Evolutionary conservation across 148 eudicot species (phyloP).

Genomic region (Vaccinium corymbosum): DNA sequence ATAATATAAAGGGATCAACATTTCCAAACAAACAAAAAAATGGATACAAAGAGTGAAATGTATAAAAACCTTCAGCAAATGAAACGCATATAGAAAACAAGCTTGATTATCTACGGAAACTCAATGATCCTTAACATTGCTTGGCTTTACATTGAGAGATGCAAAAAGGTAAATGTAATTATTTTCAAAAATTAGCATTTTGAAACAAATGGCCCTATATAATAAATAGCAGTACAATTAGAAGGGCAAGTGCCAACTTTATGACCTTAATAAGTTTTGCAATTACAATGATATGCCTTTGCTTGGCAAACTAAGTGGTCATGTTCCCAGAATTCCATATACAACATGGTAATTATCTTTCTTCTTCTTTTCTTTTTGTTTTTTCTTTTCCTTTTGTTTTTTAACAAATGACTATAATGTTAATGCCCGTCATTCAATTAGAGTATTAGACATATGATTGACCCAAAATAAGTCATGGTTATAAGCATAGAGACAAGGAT

Average conservation of each 20-base stretch:
- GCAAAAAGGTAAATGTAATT: background rate
- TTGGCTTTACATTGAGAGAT: background rate
- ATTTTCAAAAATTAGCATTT: background rate
- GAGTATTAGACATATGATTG: background rate
- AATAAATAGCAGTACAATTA: background rate
- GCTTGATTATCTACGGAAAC: background rate
- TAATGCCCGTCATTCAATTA: background rate
- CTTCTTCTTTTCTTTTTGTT: no score
- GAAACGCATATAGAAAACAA: background rate
- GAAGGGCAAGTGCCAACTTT: background rate
- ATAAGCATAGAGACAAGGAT: conserved; percentile 29
- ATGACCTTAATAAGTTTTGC: background rate
- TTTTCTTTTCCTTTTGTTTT: no score
- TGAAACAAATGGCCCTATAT: background rate
- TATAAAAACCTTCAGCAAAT: background rate
- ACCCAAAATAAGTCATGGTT: background rate
- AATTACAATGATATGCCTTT: background rate
- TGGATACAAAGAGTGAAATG: background rate
- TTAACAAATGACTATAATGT: background rate
- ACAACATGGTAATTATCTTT: background rate
- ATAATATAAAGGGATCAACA: background rate
- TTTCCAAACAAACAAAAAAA: background rate
- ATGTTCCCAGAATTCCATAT: background rate
- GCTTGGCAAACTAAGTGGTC: background rate
- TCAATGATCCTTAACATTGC: background rate